Evolutionary conservation across 768 basidiomycete species (phyloP), one percentile per base, ranked within the genome.

Genomic region (Boletus pseudopeckii): DNA sequence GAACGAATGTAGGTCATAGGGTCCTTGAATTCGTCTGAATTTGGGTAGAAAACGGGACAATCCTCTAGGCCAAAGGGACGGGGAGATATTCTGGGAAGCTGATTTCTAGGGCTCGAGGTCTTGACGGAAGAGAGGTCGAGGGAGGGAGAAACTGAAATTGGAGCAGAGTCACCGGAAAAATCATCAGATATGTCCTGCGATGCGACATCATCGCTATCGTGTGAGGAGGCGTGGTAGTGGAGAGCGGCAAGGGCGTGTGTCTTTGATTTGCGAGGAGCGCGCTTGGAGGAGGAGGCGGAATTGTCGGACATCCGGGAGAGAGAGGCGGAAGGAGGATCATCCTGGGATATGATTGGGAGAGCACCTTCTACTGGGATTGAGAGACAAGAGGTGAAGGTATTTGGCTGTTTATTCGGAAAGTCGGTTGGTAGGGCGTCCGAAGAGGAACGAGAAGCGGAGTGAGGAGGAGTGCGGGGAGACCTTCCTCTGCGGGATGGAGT

Each of bases 1-100:
- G 84, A 84, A 68, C 82, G 83, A 70, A 99, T 90, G 72, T 98
- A 99, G 41, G 82, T 80, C 88, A 97, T 88, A 36, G 96, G 93
- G 74, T 98, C 92, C 67, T 82, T 84, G 72, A 94, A 99, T 71
- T 99, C 90, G 53, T 93, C 95, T n/a, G 74, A 66, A 1, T 86
- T 89, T 22, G 97, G 97, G 70, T 86, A 88, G 67, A 84, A 99
- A 60, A 83, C 84, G 5, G 92, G 97, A 62, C 92, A 96, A 65
- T 98, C 92, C 56, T 85, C 77, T 49, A 99, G 77, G 17, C 82
- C 92, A 72, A 98, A 98, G 11, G 89, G 85, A 39, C 96, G 81
- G n/a, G 73, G 71, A 18, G 68, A 71, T 47, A 69, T 68, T 37
- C 74, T 71, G 36, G 71, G 68, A 11, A 64, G 66, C 17, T 71